Evolutionary conservation across 192 early-diverging fungal species (phyloP), one percentile per base, ranked within the genome.

Genomic region (Coemansia biformis): DNA sequence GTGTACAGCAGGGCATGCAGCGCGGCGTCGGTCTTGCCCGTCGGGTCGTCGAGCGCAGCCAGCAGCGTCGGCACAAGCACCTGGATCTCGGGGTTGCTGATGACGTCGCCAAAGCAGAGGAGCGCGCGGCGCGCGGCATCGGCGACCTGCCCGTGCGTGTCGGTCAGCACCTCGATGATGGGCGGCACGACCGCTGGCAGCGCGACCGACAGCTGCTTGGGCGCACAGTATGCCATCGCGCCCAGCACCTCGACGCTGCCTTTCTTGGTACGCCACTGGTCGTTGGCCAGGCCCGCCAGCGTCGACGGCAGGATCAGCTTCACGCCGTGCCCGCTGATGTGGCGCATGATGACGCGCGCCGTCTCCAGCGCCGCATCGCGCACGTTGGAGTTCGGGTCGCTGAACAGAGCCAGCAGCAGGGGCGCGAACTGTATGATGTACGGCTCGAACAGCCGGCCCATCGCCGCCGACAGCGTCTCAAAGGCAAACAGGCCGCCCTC

Each of bases 1-100:
- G 96, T 99, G 48, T 87, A 81, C 33, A 99, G 63, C 15, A 99
- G 79, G n/a, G 86, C 81, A 17, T 77, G 70, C 50, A 99, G 70
- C 6, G 93, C 94, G 9, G 79, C 55, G 28, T 81, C 77, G 1
- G 96, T 98, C 59, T 92, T 86, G 22, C 64, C 59, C 44, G 92
- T 88, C 19, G 96, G 96, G 62, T 98, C 88, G 48, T 79, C 79
- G 19, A 99, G 80, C 4, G 92, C 93, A 13, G 79, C 76, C 56
- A 99, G 63, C 46, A 99, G 65, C 48, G 77, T 63, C 4, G 94
- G 95, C 15, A 97, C 93, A 43, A 99, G 65, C 15, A 66, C 77
- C 62, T 96, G 90, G 58, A 99, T 93, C 71, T 99, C 96, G 10
- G 96, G 96, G 51, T 98, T 99, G 49, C 87, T 90, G 63, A 99